Conservation (phyloP, 1,139 yeast genomes). For the Waltiozyma sp. region DNA sequence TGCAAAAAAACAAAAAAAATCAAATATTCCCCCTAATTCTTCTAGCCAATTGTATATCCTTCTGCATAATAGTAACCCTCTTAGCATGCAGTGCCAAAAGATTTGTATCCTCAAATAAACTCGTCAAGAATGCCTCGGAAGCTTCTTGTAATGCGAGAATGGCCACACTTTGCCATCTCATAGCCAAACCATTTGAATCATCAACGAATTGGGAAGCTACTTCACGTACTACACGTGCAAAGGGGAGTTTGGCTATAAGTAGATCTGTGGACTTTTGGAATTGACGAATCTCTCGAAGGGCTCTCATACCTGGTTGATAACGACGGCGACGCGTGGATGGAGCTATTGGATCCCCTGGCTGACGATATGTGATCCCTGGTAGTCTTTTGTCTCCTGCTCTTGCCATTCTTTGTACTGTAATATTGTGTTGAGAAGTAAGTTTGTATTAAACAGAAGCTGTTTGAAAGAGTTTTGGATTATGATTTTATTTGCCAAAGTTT, state of each 20-base stretch:
- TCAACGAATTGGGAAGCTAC: constrained; percentile 56
- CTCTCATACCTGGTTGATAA: constrained; percentile 64
- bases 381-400: constrained; percentile 5
- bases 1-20: neutral
- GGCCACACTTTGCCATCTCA: constrained; percentile 88
- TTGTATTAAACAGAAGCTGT: no score
- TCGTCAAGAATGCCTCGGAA: constrained; percentile 79
- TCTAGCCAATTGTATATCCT: constrained; percentile 85
- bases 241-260: constrained; percentile 76
- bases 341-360: constrained; percentile 39
- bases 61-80: constrained; percentile 88
- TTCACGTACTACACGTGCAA: constrained; percentile 73
- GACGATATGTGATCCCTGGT: constrained; percentile 34
- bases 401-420: constrained; percentile 7
- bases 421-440: neutral
- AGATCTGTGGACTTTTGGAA: constrained; percentile 75
- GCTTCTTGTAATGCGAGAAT: constrained; percentile 87
- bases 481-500: neutral
- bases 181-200: constrained; percentile 43
- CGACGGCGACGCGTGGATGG: constrained; percentile 31
- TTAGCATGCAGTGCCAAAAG: constrained; percentile 88
- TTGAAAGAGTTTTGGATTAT: neutral
- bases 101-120: constrained; percentile 82
- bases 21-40: constrained; percentile 57
- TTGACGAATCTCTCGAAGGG: constrained; percentile 66